Evolutionary conservation across 192 early-diverging fungal species (phyloP).

Genomic region (Entomortierella chlamydospora): DNA sequence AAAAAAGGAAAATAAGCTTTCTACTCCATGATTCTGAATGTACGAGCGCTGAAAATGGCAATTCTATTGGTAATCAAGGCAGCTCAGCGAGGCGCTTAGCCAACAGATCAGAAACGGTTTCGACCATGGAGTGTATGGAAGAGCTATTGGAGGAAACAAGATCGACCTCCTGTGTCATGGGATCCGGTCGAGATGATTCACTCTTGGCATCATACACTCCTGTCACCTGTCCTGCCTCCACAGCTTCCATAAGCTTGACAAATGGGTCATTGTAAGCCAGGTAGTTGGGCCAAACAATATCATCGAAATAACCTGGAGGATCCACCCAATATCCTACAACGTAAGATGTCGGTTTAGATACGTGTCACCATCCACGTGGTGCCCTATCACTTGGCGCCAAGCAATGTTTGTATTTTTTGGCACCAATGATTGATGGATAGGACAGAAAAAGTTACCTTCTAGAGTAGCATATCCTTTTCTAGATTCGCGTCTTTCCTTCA

Average conservation of each 20-base stretch:
- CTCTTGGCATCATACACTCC: constrained; percentile 8
- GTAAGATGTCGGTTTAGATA: not conserved
- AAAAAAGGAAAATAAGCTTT: not conserved
- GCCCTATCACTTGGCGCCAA: too few relatives aligned
- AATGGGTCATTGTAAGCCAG: constrained; percentile 59
- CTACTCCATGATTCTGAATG: not conserved
- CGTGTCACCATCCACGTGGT: too few relatives aligned
- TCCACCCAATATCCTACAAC: constrained; percentile 73
- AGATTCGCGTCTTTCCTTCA: constrained; percentile 72
- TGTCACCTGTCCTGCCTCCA: constrained; percentile 23
- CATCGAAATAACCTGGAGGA: constrained; percentile 82
- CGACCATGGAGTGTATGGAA: constrained; percentile 33
- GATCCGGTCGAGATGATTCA: not conserved
- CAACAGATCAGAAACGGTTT: constrained; percentile 8
- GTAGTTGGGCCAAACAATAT: constrained; percentile 83
- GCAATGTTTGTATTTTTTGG: too few relatives aligned
- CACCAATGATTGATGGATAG: too few relatives aligned
- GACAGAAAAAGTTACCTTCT: constrained; percentile 66
- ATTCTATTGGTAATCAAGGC: not conserved
- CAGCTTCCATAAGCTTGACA: constrained; percentile 16
- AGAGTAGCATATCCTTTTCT: constrained; percentile 80
- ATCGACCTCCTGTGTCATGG: constrained; percentile 37
- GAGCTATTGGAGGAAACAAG: constrained; percentile 23
- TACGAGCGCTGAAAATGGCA: too few relatives aligned
- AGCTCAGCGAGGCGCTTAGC: constrained; percentile 14